Evolutionary conservation across 768 basidiomycete genomes (phyloP).

Genomic region (Mycena maculata): DNA sequence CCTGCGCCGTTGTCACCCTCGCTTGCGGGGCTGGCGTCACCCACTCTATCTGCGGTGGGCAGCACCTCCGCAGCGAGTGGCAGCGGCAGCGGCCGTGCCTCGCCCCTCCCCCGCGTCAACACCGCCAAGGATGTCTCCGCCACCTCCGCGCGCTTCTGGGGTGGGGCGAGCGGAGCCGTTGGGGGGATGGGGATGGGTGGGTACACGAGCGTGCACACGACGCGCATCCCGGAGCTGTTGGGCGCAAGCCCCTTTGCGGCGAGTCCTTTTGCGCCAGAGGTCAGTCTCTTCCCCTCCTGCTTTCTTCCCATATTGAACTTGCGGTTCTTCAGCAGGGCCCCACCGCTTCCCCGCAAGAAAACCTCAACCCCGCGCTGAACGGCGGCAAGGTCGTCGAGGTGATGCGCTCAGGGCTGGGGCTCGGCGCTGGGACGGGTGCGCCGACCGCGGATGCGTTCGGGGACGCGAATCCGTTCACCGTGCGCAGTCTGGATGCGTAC

Average conservation of each 20-base stretch:
- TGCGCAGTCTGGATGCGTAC: conserved; percentile 88
- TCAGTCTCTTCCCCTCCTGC: not conserved
- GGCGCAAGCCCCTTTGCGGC: conserved; percentile 38
- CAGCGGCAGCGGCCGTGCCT: not conserved
- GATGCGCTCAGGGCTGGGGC: conserved; percentile 26
- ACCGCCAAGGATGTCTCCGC: conserved; percentile 77
- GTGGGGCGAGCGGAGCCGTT: conserved; percentile 80
- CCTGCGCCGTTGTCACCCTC: conserved; percentile 22
- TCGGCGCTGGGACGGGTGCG: conserved; percentile 21
- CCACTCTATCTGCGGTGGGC: conserved; percentile 18
- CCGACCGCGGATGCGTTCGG: conserved; percentile 69
- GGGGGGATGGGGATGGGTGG: conserved; percentile 63
- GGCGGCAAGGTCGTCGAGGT: conserved; percentile 30
- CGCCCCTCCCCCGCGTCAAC: conserved; percentile 66
- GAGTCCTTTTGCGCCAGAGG: conserved; percentile 32
- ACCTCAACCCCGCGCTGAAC: conserved; percentile 83
- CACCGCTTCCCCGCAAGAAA: conserved; percentile 60
- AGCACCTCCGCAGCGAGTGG: conserved; percentile 4
- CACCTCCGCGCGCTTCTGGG: conserved; percentile 75
- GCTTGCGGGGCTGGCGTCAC: conserved; percentile 34
- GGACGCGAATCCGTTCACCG: conserved; percentile 85
- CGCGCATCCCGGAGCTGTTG: conserved; percentile 78
- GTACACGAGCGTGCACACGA: conserved; percentile 86
- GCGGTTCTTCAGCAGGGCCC: not conserved
- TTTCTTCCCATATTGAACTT: not conserved